phyloP scores from a whole-genome alignment of 2,329 filamentous ascomycete genomes.

The Apiospora sp. region DNA sequence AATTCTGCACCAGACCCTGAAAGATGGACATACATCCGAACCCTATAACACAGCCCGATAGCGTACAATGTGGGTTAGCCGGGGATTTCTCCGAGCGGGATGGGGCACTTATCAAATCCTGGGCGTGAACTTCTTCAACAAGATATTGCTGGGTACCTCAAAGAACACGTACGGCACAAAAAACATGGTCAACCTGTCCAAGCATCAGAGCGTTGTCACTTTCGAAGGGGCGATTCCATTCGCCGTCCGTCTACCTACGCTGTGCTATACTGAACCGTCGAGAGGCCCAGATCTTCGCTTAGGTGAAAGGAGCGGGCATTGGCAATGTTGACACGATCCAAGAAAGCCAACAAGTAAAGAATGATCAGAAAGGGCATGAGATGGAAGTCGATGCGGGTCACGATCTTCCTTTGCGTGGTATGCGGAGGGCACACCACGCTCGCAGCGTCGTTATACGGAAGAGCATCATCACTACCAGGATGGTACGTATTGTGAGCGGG shows the following conservation, averaged over 20 bases:
- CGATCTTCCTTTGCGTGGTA: conserved; percentile 70
- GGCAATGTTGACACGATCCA: conserved; percentile 78
- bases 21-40: conserved; percentile 80
- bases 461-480: conserved; percentile 36
- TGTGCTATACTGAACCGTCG: conserved; percentile 72
- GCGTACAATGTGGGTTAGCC: conserved; percentile 44
- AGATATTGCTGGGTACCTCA: conserved; percentile 77
- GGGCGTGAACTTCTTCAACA: conserved; percentile 66
- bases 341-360: conserved; percentile 52
- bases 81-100: conserved; percentile 64
- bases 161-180: conserved; percentile 79
- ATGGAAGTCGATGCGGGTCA: conserved; percentile 74
- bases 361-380: conserved; percentile 77
- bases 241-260: conserved; percentile 38
- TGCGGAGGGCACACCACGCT: conserved; percentile 55
- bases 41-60: conserved; percentile 82
- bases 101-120: conserved; percentile 46
- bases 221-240: not conserved
- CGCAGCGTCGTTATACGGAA: not conserved
- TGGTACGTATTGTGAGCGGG: conserved; percentile 40
- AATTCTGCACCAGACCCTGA: conserved; percentile 82
- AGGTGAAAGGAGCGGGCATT: conserved; percentile 77
- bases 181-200: conserved; percentile 73
- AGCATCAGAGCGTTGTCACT: conserved; percentile 27
- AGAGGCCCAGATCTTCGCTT: conserved; percentile 66